Evolutionary conservation across 768 basidiomycete species (phyloP).

Genomic region (Suillus clintonianus): DNA sequence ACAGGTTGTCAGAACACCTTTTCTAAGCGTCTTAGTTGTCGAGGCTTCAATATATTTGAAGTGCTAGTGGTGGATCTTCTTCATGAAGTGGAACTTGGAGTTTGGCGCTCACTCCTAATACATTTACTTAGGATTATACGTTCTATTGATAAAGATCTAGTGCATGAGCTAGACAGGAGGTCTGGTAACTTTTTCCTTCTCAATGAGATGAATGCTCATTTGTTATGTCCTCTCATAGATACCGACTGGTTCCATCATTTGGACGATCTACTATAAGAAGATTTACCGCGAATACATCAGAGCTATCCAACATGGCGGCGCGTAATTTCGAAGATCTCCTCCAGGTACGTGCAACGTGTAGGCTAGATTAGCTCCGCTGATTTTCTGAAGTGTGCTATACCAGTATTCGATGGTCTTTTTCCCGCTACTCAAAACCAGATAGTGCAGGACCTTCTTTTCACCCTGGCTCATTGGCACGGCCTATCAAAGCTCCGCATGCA

Average conservation of each 20-base stretch:
- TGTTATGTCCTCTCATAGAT: too few relatives aligned
- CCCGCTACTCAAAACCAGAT: slow-evolving; percentile 10
- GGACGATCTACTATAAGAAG: slow-evolving; percentile 30
- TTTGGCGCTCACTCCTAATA: too few relatives aligned
- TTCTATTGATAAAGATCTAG: too few relatives aligned
- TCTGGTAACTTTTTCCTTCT: too few relatives aligned
- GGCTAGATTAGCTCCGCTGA: background rate
- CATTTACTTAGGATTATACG: too few relatives aligned
- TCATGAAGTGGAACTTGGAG: slow-evolving; percentile 41
- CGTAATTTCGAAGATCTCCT: slow-evolving; percentile 39
- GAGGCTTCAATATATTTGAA: slow-evolving; percentile 25
- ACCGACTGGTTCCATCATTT: slow-evolving; percentile 30
- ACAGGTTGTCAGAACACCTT: slow-evolving; percentile 48
- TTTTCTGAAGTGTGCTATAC: slow-evolving; percentile 12
- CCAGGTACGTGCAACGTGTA: slow-evolving; percentile 16
- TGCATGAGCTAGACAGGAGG: too few relatives aligned
- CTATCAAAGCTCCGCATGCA: slow-evolving; percentile 20
- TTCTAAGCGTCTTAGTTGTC: slow-evolving; percentile 19
- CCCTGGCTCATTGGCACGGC: slow-evolving; percentile 18
- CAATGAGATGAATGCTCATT: too few relatives aligned
- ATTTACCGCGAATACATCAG: slow-evolving; percentile 34
- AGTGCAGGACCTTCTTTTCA: slow-evolving; percentile 15
- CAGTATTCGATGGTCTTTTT: slow-evolving; percentile 16
- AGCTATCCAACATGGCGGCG: slow-evolving; percentile 36
- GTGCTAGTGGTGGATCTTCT: slow-evolving; percentile 36